phyloP scores from a whole-genome alignment of 2,329 filamentous ascomycete genomes.

The Monosporascus sp. region DNA sequence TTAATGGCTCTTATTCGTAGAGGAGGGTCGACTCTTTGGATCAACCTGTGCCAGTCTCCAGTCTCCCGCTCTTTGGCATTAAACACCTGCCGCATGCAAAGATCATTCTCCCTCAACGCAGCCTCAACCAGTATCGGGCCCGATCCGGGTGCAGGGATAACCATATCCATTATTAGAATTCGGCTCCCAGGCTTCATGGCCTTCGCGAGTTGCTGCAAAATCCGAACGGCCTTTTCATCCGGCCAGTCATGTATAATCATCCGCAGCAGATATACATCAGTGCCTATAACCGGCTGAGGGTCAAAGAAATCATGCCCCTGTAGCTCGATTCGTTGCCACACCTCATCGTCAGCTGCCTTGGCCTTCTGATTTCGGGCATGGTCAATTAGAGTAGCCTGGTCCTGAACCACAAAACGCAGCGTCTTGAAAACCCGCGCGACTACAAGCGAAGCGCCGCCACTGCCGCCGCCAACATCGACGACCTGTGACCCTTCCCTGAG shows the following conservation, averaged over 20 bases:
- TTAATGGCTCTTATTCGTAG: background rate
- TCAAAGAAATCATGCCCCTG: conserved; percentile 20
- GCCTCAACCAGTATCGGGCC: background rate
- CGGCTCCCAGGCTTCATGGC: conserved; percentile 1
- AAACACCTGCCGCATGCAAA: background rate
- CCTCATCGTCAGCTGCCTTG: conserved; percentile 2
- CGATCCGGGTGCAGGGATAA: background rate
- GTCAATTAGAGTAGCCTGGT: conserved; percentile 15
- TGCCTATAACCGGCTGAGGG: conserved; percentile 21
- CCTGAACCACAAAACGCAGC: conserved; percentile 28
- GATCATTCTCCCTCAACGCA: background rate
- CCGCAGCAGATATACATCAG: conserved; percentile 41
- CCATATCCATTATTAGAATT: conserved; percentile 1
- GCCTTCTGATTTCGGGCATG: conserved; percentile 3
- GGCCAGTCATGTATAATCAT: conserved; percentile 47
- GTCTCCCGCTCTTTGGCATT: conserved; percentile 1
- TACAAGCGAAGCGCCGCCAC: conserved; percentile 24
- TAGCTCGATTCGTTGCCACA: conserved; percentile 9
- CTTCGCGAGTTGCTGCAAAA: conserved; percentile 18
- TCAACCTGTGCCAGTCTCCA: background rate
- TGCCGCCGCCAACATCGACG: conserved; percentile 33
- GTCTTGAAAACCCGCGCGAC: conserved; percentile 25
- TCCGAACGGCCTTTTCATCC: conserved; percentile 31
- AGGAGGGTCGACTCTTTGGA: background rate
- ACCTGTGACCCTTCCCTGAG: conserved; percentile 17